Base-by-base conservation (phyloP, 1,284 basidiomycete species). In the Cryptococcus floricola region DNA sequence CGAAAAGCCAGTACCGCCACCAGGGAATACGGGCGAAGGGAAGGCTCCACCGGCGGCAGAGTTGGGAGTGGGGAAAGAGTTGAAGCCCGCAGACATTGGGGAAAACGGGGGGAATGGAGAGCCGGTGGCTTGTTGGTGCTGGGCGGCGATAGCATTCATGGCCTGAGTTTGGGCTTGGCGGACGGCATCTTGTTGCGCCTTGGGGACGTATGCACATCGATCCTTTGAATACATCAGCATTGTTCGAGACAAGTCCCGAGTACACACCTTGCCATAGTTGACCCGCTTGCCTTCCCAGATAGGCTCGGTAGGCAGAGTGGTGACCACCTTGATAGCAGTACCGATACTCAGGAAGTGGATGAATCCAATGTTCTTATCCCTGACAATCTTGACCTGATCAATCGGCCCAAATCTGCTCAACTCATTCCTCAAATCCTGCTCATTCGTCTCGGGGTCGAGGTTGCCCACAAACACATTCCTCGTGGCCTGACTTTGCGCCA, bases 281-380 rank as follows among this genome's bases (percentile, higher is more conserved):
- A 96, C 89, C 47, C 91, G 86, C 75, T 92, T 93, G 66, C 89
- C 91, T n/a, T 88, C 87, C 89, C 91, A 97, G 1, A 83, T 84
- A 3, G 88, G 87, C 74, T 95, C 91, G 4, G 85, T 87, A 0
- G 91, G 91, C 16, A 97, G 82, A 6, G 88, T 88, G 66, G 88
- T 87, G 46, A 96, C 92, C 46, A 92, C 91, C 87, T 95, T 95
- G 65, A 88, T 94, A 34, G 93, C 93, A 41, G 88, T 85, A 13
- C 87, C 84, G 73, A 97, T 95, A 75, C 88, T 91, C 68, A 96
- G 80, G 81, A 96, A 97, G 78, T 97, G 93, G 41, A 97, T 89
- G 73, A 97, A 97, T 7, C 91, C 93, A 62, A 96, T 96, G 70
- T 94, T 93, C 83, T 96, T 96, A 81, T 97, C 93, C 59, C 91